phyloP scores from a whole-genome alignment of 2,329 filamentous ascomycete genomes.

The Fusarium sp. region DNA sequence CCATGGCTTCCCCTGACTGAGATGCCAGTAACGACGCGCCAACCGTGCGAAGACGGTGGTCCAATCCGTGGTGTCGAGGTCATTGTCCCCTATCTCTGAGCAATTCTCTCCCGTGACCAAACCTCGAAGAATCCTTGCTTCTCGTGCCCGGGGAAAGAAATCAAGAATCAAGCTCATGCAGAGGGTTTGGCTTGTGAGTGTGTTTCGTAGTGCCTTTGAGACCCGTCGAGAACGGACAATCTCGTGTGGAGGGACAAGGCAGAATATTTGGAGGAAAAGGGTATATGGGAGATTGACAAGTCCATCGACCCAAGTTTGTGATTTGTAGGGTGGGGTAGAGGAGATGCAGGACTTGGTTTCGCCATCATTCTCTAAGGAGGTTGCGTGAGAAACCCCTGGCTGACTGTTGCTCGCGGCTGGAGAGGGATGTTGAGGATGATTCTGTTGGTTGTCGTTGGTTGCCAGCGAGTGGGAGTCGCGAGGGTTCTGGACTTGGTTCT shows the following conservation, averaged over 20 bases:
- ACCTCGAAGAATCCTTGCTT: constrained; percentile 56
- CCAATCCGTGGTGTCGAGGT: constrained; percentile 49
- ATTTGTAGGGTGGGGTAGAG: not conserved
- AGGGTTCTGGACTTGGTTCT: not conserved
- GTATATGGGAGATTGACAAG: constrained; percentile 64
- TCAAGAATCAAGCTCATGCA: constrained; percentile 59
- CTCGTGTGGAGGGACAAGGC: constrained; percentile 60
- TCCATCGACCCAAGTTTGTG: constrained; percentile 26
- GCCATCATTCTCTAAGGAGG: not conserved
- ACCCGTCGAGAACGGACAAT: constrained; percentile 63
- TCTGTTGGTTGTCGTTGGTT: not conserved
- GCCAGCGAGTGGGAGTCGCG: not conserved
- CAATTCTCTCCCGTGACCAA: constrained; percentile 10
- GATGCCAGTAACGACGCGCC: constrained; percentile 64
- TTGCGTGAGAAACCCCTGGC: constrained; percentile 25
- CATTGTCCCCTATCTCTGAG: not conserved
- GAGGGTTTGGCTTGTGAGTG: constrained; percentile 60
- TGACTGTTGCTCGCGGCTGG: not conserved
- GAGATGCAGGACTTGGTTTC: not conserved
- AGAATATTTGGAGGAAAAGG: constrained; percentile 65
- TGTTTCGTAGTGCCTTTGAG: constrained; percentile 58
- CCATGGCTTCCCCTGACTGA: constrained; percentile 59
- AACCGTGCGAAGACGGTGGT: constrained; percentile 58
- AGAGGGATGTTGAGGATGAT: not conserved
- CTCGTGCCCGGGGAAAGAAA: constrained; percentile 64